Conservation (phyloP, 164 flowering plant species). For the grape (Vitis vinifera) region ASM3070453v1 NC_081815.1:11657001-11657500, state of each 20-base stretch:
- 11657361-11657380: constrained; percentile 4
- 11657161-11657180: not conserved
- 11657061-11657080: not conserved
- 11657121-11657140: not conserved
- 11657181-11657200: constrained; percentile 8
- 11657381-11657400: too few species aligned
- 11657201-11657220: constrained; percentile 6
- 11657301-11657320: constrained; percentile 7
- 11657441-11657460: too few species aligned
- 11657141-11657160: constrained; percentile 1
- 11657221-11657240: not conserved
- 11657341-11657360: constrained; percentile 15
- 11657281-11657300: constrained; percentile 9
- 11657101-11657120: not conserved
- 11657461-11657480: too few species aligned
- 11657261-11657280: constrained; percentile 6
- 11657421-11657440: too few species aligned
- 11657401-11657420: too few species aligned
- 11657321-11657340: constrained; percentile 10
- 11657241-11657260: constrained; percentile 4
- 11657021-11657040: not conserved
- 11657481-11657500: too few species aligned
- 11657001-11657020: not conserved
- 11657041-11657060: not conserved
- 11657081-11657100: not conserved